Base-by-base conservation (phyloP, 345 rosid species). In the Brassica nigra region DNA sequence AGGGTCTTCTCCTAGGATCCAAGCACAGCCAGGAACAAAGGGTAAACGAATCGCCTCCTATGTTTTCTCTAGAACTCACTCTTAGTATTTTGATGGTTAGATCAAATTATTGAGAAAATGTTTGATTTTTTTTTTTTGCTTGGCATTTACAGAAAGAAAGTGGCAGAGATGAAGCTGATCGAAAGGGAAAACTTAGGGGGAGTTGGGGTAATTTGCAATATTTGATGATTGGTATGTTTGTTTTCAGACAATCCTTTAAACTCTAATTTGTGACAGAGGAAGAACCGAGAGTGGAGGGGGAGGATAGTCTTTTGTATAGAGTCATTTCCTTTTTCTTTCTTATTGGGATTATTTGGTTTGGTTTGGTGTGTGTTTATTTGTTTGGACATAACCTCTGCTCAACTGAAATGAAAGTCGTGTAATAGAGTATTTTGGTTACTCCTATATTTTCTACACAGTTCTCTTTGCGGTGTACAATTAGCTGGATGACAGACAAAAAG, bases 1-100 rank as follows among this genome's bases (percentile, higher is more conserved):
- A 80, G 27, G 27, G 27, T 90, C 86, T 36, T 95, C 99, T 80
- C 98, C 98, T 7, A 83, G 84, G 67, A 85, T 90, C 81, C 97
- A 86, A 78, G 89, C 87, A 6, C 92, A 91, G 76, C 90, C 71
- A 23, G 88, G 82, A 80, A 81, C 86, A 20, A 91, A 91, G 81
- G 95, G 90, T 85, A 90, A 52, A 86, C 61, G 79, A 81, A 14
- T 73, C 18, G 20, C 33, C 23, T 29, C 66, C 1, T 33, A 39
- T 33, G 6, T 29, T 65, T 23, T 44, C 8, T 34, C 39, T 34
- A 8, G 8, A 34, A 1, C 7, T 34, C 39, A 34, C 39, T 34
- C 8, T 34, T 28, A 1, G 16, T 59, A 8, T 65, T 31, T 2
- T 5, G 57, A 76, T 75, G 47, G 31, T 31, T 42, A 3, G 18